Evolutionary conservation across 2,329 filamentous ascomycete species (phyloP), one percentile per base, ranked within the genome.

Genomic region (Penicillium palitans): DNA sequence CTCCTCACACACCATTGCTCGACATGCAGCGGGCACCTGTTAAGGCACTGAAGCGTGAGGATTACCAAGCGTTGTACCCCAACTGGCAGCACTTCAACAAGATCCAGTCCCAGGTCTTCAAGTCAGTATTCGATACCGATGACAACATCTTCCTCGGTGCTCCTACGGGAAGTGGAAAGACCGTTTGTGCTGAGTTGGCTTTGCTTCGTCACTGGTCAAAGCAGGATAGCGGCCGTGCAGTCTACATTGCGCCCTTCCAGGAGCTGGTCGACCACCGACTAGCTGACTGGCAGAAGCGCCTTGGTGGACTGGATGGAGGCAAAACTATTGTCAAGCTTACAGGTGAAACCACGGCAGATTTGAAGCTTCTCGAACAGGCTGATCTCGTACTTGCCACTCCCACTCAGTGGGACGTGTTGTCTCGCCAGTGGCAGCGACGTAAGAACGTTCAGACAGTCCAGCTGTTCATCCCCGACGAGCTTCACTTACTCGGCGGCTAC

Each of bases 51-150:
- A 98, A 98, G 81, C 84, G 85, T 21, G 87, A 90, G 61, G 92
- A 96, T 61, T 96, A 90, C 69, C 84, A 89, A 59, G 83, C 84
- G 25, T 79, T 99, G 21, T 99, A 97, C 71, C 87, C 90, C 4
- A 82, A 89, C 31, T 96, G 91, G 87, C 84, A 87, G 56, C 87
- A 90, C 62, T 99, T 99, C 82, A 99, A 99, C 80, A 95, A 95
- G 74, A 90, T 99, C 13, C 96, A 99, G 76, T 97, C 95, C 0
- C 95, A 99, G 73, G 91, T 91, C 0, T 99, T 98, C 81, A 96
- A 96, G 72, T 92, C 93, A 1, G 80, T 99, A 0, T 98, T 91
- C 73, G 88, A 90, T 48, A 90, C 90, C 0, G 90, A 98, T 72
- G 91, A 98, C 68, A 98, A 96, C 69, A 92, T 97, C 24, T 91